Base-by-base conservation (phyloP, 148 eudicot species). In the Beta vulgaris region DNA sequence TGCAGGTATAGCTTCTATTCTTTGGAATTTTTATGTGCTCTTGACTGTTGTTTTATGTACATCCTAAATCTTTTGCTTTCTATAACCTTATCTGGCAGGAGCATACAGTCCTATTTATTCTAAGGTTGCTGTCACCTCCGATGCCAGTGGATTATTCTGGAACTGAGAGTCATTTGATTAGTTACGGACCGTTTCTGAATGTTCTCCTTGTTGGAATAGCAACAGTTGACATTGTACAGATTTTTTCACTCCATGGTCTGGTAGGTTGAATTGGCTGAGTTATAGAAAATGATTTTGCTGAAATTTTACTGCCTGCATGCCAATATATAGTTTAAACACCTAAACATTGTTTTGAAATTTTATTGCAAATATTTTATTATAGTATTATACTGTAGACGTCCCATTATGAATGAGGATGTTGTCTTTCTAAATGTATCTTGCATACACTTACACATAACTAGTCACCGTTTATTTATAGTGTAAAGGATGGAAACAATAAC, bases 171-270 rank as follows among this genome's bases (percentile, higher is more conserved):
- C 91, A 90, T 84, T 86, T 95, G 88, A 82, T 88, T 37, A 79
- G 79, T 74, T 83, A 84, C 81, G 97, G 90, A 59, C 85, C 91
- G 51, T 76, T 89, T 75, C 78, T 95, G 82, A 88, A 92, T 84
- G 91, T 88, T 75, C 84, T 95, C 76, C 92, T 95, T 71, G 79
- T 90, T 29, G 99, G 96, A 79, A 84, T 92, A 83, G 89, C 97
- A 77, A 78, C 91, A 31, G 55, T 87, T 69, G 99, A 95, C 79
- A 79, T 84, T 69, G 82, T 90, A 67, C 99, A 95, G 85, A 95
- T 95, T 32, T 89, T 95, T 80, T 90, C 97, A 76, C 85, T 92
- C 67, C 99, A 90, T 80, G 99, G 99, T 53, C 76, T 85, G 94
- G 97, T 92, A 85, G 40, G 93, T 80, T 29, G 39, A 43, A n/a